Base-by-base conservation (phyloP, 2,329 filamentous ascomycete species). In the Hymenoscyphus fructigenus region DNA sequence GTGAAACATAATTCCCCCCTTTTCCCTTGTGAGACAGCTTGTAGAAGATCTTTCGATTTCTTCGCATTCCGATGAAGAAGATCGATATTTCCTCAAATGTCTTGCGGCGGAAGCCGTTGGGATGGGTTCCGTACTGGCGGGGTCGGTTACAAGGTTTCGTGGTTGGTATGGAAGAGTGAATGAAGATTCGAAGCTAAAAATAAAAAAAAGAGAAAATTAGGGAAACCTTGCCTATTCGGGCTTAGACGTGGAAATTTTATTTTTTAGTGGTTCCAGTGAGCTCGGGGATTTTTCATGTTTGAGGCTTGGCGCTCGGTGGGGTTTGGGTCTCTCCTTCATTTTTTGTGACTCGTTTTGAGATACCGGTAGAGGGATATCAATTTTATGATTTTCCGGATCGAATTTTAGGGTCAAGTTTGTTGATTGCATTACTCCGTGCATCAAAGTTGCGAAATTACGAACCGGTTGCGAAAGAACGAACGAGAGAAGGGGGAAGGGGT, bases 231-330 rank as follows among this genome's bases (percentile, higher is more conserved):
- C 47, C 47, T 14, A 12, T 53, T 53, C 20, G 23, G 47, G 47
- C 20, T 53, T 53, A 53, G 47, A 53, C 20, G 4, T 3, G 3
- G 36, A 4, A 14, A 4, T 5, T 15, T 15, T 53, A 12, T 26
- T 12, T 53, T 53, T 53, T 23, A 23, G 20, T 38, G 14, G 36
- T 17, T 38, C 34, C 14, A 12, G 34, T 10, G 34, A 36, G 47
- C 20, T 26, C 47, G 47, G 47, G 47, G 12, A 26, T 26, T 53
- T 50, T 26, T 50, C 14, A 14, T 53, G 20, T 53, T 53, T 23
- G 47, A 53, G 47, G 47, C 47, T 53, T 53, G 47, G 47, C 47
- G 47, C 20, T 14, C 20, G 47, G 47, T 50, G 47, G 47, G 47
- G 9, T 53, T 53, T 23, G 47, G 47, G 47, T 23, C 20, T 14